A percentile compares a stretch with the other conserved stretches of the same genome.
Conservation (phyloP, 2,329 filamentous ascomycete genomes). For the Fusarium sublunatum region DNA sequence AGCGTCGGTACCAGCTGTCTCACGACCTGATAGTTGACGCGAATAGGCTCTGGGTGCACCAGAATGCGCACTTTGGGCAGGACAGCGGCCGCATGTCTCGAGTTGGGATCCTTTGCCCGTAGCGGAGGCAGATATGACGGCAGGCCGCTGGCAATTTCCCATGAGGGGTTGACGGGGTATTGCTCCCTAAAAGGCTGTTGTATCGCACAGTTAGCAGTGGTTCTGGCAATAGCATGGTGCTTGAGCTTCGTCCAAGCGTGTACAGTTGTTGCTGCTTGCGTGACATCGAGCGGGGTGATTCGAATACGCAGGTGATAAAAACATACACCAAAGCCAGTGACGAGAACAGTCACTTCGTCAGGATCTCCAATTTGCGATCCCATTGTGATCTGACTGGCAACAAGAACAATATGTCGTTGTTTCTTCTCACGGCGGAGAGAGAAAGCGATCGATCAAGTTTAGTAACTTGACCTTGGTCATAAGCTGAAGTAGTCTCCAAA, state of each 20-base stretch:
- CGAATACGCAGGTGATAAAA: constrained; percentile 2
- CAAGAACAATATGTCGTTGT: neutral
- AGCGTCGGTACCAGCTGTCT: constrained; percentile 72
- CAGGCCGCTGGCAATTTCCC: constrained; percentile 78
- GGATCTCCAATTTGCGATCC: constrained; percentile 52
- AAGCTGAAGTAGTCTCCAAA: constrained; percentile 16
- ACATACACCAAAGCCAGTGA: constrained; percentile 71
- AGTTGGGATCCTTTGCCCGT: constrained; percentile 55
- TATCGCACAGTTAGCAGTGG: constrained; percentile 28
- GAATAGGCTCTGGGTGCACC: constrained; percentile 73
- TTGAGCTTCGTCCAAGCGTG: neutral
- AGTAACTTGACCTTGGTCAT: constrained; percentile 1
- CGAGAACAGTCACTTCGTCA: constrained; percentile 67
- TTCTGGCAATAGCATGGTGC: neutral
- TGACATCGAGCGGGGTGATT: constrained; percentile 25
- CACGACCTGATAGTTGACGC: constrained; percentile 77
- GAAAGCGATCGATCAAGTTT: constrained; percentile 11
- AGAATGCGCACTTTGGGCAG: constrained; percentile 68
- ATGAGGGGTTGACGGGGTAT: constrained; percentile 81
- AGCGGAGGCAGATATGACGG: constrained; percentile 70
- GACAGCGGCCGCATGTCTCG: constrained; percentile 44
- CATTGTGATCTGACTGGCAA: constrained; percentile 40
- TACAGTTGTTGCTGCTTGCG: constrained; percentile 9
- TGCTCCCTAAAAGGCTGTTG: constrained; percentile 78
- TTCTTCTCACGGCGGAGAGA: constrained; percentile 16